Evolutionary conservation across 495 filamentous ascomycete genomes (phyloP).

Genomic region (Podospora appendiculata): DNA sequence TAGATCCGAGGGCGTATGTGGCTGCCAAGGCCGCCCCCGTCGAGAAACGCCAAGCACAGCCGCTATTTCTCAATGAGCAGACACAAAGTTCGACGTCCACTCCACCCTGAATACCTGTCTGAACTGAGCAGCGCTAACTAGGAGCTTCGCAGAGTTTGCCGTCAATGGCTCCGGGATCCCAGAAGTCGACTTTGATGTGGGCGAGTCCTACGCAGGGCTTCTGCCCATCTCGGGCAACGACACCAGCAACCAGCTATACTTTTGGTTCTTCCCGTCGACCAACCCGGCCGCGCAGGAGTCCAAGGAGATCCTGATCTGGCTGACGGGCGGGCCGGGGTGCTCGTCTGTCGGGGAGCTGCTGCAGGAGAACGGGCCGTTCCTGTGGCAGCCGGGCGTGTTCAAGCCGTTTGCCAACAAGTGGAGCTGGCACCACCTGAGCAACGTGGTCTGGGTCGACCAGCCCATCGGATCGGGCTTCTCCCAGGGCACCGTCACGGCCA

Average conservation of each 20-base stretch:
- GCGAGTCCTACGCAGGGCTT: constrained; percentile 73
- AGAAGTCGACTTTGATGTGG: constrained; percentile 69
- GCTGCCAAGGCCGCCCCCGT: not conserved
- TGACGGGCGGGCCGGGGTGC: constrained; percentile 49
- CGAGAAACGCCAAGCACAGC: constrained; percentile 7
- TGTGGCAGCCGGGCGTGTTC: constrained; percentile 54
- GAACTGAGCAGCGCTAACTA: no score
- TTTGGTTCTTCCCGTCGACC: constrained; percentile 69
- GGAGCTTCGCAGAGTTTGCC: constrained; percentile 40
- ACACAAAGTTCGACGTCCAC: constrained; percentile 3
- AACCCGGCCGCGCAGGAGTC: constrained; percentile 36
- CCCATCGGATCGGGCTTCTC: constrained; percentile 72
- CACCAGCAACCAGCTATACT: constrained; percentile 53
- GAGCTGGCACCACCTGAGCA: constrained; percentile 60
- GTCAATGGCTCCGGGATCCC: constrained; percentile 65
- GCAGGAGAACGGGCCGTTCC: constrained; percentile 58
- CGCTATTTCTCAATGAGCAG: constrained; percentile 9
- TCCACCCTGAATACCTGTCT: no score
- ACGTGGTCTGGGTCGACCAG: constrained; percentile 65
- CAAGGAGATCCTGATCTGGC: constrained; percentile 65
- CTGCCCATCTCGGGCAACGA: constrained; percentile 57
- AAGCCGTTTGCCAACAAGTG: constrained; percentile 54
- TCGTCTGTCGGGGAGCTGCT: constrained; percentile 60
- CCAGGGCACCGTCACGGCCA: constrained; percentile 55
- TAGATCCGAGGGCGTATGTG: not conserved